Percentiles rank a stretch among this genome's conserved stretches.
These are phyloP conservation scores for Blastosporella zonata DNA, from an alignment of 1,284 basidiomycete species.

Conservation along the genomic window DNA sequence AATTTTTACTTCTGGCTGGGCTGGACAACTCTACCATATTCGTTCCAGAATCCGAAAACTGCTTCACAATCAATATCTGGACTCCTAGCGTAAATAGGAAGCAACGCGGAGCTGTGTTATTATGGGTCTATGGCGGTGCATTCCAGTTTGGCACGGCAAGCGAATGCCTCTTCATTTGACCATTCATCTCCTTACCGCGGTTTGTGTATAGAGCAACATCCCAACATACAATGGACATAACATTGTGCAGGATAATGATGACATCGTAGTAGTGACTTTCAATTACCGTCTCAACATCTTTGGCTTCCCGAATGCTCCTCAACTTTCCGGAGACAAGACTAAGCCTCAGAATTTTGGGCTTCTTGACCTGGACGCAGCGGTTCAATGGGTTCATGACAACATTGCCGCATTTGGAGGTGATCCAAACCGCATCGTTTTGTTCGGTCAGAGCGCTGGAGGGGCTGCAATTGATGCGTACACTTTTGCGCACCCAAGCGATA, in stretches of 20 bases:
- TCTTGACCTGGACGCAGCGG: slow-evolving; percentile 29
- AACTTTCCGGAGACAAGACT: slow-evolving; percentile 22
- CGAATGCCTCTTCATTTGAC: not conserved
- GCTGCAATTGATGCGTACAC: slow-evolving; percentile 30
- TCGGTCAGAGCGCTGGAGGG: slow-evolving; percentile 34
- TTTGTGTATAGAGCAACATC: slow-evolving; percentile 27
- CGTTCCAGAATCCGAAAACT: slow-evolving; percentile 29
- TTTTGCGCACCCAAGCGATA: slow-evolving; percentile 30
- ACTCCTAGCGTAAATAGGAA: slow-evolving; percentile 28
- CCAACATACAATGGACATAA: slow-evolving; percentile 28
- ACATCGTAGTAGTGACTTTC: slow-evolving; percentile 32
- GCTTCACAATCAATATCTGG: slow-evolving; percentile 33
- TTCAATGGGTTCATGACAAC: slow-evolving; percentile 35
- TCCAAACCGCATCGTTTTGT: slow-evolving; percentile 32
- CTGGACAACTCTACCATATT: slow-evolving; percentile 15
- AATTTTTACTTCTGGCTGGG: slow-evolving; percentile 26
- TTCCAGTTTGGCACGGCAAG: slow-evolving; percentile 33
- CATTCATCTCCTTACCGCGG: not conserved
- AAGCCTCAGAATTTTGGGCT: slow-evolving; percentile 32
- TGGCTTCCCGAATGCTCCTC: slow-evolving; percentile 34
- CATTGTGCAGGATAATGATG: slow-evolving; percentile 32
- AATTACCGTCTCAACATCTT: slow-evolving; percentile 37
- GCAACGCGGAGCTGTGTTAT: slow-evolving; percentile 31
- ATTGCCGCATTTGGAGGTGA: slow-evolving; percentile 36
- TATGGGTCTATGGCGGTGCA: slow-evolving; percentile 36